Evolutionary conservation across 805 yeast genomes (phyloP).

Genomic region (Kockiozyma suomiensis): DNA sequence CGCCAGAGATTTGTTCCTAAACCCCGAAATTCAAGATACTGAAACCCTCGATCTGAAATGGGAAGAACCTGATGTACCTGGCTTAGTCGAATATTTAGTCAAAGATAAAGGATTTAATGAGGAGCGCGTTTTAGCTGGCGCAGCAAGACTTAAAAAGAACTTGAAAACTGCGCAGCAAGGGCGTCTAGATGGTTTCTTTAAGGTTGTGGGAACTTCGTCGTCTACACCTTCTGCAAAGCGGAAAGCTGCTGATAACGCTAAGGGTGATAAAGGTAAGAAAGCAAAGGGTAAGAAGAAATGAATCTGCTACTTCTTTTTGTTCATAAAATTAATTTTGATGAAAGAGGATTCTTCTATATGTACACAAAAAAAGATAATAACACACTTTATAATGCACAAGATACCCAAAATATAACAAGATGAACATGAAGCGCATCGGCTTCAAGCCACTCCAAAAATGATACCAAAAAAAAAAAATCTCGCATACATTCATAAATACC

Average conservation of each 20-base stretch:
- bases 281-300: slow-evolving; percentile 26
- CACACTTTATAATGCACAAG: too few relatives aligned
- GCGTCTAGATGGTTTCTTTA: slow-evolving; percentile 76
- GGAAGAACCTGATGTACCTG: slow-evolving; percentile 86
- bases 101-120: slow-evolving; percentile 89
- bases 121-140: slow-evolving; percentile 86
- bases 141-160: slow-evolving; percentile 80
- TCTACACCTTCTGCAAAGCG: slow-evolving; percentile 38
- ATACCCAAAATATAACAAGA: too few relatives aligned
- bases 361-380: neutral
- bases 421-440: neutral
- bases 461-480: neutral
- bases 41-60: slow-evolving; percentile 73
- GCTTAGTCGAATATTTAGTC: slow-evolving; percentile 78
- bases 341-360: neutral
- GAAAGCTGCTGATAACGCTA: slow-evolving; percentile 40
- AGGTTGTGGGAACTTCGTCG: slow-evolving; percentile 54
- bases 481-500: neutral
- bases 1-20: slow-evolving; percentile 78
- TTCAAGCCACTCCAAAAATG: neutral
- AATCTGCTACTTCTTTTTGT: neutral
- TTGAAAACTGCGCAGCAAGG: slow-evolving; percentile 86
- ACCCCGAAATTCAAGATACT: slow-evolving; percentile 76
- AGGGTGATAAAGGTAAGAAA: slow-evolving; percentile 27
- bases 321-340: neutral